Base-by-base conservation (phyloP, 2,329 filamentous ascomycete genomes). In the Orbilia blumenaviensis region DNA sequence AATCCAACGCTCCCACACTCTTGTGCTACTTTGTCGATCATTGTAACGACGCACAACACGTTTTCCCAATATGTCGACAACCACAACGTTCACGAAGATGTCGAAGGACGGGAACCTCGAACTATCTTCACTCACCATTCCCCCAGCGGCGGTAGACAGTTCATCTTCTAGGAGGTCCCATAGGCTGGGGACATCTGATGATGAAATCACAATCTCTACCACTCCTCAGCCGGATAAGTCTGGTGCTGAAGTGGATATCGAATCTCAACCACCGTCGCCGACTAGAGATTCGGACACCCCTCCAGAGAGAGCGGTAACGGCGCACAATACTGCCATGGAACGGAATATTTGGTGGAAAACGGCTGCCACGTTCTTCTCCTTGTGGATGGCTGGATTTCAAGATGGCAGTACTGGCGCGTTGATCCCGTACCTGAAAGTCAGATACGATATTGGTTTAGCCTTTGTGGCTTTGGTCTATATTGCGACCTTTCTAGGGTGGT, bases 341-440 rank as follows among this genome's bases (percentile, higher is more conserved):
- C 9, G 41, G 1, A 75, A 75, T 44, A 64, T 75, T 16, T 8
- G 71, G 71, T 73, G 64, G 52, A 77, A 76, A 41, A 74, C 88
- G 50, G 82, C 87, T 36, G 85, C 87, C 0, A 86, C 88, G 2
- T 88, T 89, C 79, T 88, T 87, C 82, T 86, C 86, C 3, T 88
- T 92, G 78, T 83, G 89, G 18, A 84, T 91, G 32, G 87, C 91
- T 84, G 90, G 90, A 5, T 86, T 89, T 83, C 91, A 90, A 79
- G 90, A 92, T 82, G 90, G 87, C 8, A 87, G 87, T 23, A 85
- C 88, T 48, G 89, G 89, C 44, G 88, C 84, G 16, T 81, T 86
- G 78, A 86, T 87, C 61, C 85, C 86, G 34, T 87, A 87, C 78
- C 82, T 85, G 6, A 81, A 74, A 54, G 74, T 67, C n/a, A 61